phyloP scores from a whole-genome alignment of 2,329 filamentous ascomycete species.

The Colletotrichum sp. region DNA sequence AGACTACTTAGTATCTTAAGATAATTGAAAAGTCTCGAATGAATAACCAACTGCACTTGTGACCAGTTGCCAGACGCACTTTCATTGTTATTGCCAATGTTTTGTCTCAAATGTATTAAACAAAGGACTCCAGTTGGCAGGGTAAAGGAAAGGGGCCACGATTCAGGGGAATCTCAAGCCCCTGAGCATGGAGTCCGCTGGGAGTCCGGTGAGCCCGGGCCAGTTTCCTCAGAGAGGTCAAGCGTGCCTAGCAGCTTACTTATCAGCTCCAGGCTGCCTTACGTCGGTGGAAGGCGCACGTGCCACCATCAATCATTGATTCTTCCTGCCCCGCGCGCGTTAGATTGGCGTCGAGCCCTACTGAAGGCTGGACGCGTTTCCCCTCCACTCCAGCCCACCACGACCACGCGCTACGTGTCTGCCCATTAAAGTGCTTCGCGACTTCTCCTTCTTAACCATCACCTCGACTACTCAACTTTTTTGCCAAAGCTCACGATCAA shows the following conservation, averaged over 20 bases:
- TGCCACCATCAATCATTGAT: background rate
- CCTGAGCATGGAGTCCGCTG: background rate
- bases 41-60: background rate
- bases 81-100: constrained; percentile 3
- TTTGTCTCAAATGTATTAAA: background rate
- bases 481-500: background rate
- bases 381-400: constrained; percentile 24
- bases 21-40: background rate
- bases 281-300: background rate
- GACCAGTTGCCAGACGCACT: background rate
- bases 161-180: constrained; percentile 11
- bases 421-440: constrained; percentile 36
- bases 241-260: background rate
- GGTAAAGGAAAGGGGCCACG: background rate
- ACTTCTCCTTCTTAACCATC: constrained; percentile 15
- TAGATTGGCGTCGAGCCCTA: constrained; percentile 31
- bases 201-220: constrained; percentile 18
- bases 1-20: background rate
- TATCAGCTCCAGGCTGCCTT: background rate
- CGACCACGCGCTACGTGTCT: constrained; percentile 29
- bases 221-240: background rate
- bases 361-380: constrained; percentile 32
- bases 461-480: constrained; percentile 4
- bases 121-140: background rate
- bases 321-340: constrained; percentile 26